These are phyloP conservation scores for Hanseniaspora lindneri DNA, from an alignment of 805 yeast species.

Conservation along the genomic window DNA sequence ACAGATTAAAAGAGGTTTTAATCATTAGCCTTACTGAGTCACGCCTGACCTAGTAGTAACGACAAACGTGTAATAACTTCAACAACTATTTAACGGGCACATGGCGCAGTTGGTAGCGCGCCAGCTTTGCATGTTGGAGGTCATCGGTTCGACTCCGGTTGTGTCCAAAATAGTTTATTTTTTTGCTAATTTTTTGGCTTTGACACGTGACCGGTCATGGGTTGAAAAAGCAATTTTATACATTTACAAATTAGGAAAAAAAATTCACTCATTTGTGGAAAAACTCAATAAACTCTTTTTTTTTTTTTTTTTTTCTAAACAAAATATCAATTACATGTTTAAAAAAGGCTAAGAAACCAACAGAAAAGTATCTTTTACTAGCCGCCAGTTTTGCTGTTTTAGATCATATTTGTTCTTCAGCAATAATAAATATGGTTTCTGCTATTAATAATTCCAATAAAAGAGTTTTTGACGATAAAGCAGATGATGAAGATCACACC, in stretches of 20 bases:
- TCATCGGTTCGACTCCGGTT: constrained; percentile 65
- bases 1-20: too few relatives aligned
- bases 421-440: not conserved
- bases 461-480: constrained; percentile 12
- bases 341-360: not conserved
- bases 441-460: not conserved
- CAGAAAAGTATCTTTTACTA: not conserved
- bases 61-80: too few relatives aligned
- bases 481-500: constrained; percentile 15
- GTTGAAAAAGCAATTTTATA: not conserved
- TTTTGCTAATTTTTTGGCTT: not conserved
- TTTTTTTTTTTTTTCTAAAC: not conserved
- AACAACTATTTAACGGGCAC: constrained; percentile 20
- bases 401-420: not conserved
- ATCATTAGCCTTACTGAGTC: too few relatives aligned
- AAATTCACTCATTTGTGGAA: too few relatives aligned
- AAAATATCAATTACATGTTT: not conserved
- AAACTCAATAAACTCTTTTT: too few relatives aligned
- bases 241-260: not conserved
- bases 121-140: constrained; percentile 67
- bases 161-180: constrained; percentile 28
- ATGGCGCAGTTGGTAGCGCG: constrained; percentile 75
- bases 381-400: not conserved
- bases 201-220: not conserved
- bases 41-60: too few relatives aligned